A percentile compares a stretch with the other conserved stretches of the same genome.
Evolutionary conservation across 768 basidiomycete species (phyloP).

Genomic region (Lentinula detonsa): DNA sequence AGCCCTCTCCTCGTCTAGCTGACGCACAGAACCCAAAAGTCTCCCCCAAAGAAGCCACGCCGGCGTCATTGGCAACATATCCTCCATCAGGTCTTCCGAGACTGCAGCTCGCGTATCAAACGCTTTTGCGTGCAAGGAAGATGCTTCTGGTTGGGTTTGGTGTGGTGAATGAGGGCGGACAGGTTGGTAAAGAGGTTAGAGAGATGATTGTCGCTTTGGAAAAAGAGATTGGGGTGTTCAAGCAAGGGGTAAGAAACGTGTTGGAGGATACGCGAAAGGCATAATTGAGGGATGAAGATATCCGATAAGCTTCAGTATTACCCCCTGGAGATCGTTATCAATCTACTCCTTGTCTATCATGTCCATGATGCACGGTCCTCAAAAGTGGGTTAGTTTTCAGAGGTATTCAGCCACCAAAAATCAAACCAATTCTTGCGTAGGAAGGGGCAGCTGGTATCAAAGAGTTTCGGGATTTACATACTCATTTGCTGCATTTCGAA

Average conservation of each 20-base stretch:
- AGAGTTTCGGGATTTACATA: too few species aligned
- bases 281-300: neutral
- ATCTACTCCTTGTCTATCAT: neutral
- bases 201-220: conserved; percentile 56
- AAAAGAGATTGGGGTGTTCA: conserved; percentile 71
- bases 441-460: too few species aligned
- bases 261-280: conserved; percentile 32
- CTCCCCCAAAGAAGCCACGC: too few species aligned
- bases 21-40: conserved; percentile 4
- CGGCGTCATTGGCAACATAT: conserved; percentile 26
- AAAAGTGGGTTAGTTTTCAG: neutral
- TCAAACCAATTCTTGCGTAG: too few species aligned
- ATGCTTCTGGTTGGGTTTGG: conserved; percentile 75
- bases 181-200: conserved; percentile 59
- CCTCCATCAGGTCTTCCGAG: conserved; percentile 65
- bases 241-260: conserved; percentile 50
- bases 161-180: conserved; percentile 57
- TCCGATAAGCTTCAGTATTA: neutral
- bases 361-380: neutral
- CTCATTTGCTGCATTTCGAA: too few species aligned
- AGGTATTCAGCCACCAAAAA: neutral
- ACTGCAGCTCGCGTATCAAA: conserved; percentile 59
- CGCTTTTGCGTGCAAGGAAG: conserved; percentile 51
- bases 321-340: neutral
- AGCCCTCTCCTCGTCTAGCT: conserved; percentile 40